Base-by-base conservation (phyloP, 2,329 filamentous ascomycete species). In the Metarhizium anisopliae region DNA sequence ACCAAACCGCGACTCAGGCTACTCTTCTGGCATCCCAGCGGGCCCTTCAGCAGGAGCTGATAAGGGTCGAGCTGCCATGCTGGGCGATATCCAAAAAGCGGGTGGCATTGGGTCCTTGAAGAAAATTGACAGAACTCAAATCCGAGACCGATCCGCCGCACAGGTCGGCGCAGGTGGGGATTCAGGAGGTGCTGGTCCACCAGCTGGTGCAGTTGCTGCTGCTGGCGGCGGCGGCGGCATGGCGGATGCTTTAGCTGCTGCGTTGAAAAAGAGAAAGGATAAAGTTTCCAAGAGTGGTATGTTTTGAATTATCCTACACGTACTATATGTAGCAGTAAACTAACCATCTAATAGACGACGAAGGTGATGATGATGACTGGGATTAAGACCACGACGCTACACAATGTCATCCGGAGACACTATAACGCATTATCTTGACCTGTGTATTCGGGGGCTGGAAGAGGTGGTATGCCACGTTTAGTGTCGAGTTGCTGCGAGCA, bases 211-310 rank as follows among this genome's bases (percentile, higher is more conserved):
- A 50, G 70, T 75, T n/a, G 67, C 76, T 45, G 69, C 74, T 52
- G 79, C 79, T 47, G 79, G 77, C 18, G 80, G 82, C 11, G 85
- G 82, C 11, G 82, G 84, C 55, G 85, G 83, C 40, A 83, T 96
- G 80, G 90, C 90, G 25, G 90, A 87, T 74, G 92, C 90, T 51
- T 74, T 96, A 63, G 89, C 89, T 58, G 86, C 84, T 58, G 88
- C 87, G 56, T 72, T 92, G 64, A 83, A 86, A 67, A 88, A 89
- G 74, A 81, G 93, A 70, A 96, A 96, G 77, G 84, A 90, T 72
- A 96, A 95, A 78, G 93, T 96, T 69, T 90, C 89, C 74, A 87
- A 89, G 70, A 95, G 90, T 78, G 93, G 93, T 96, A 83, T 84
- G 89, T 86, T 45, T 4, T 6, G 40, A n/a, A 1, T 10, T 13